phyloP scores from a whole-genome alignment of 1,284 basidiomycete species.

The Filobasidium uniguttulatum region DNA sequence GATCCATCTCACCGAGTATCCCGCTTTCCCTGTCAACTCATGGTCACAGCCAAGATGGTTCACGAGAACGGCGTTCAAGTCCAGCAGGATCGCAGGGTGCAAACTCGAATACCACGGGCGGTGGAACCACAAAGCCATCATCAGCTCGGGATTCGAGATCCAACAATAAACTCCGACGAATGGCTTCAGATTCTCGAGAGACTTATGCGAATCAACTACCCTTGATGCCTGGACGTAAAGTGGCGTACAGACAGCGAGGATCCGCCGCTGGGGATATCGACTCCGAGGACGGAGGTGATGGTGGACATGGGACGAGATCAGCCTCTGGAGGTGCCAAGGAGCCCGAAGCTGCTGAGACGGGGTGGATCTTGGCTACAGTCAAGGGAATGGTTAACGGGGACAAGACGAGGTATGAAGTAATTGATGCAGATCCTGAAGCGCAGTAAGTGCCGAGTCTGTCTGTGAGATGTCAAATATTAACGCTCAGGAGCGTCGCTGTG shows the following conservation, averaged over 20 bases:
- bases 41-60: too few relatives aligned
- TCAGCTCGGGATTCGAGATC: too few relatives aligned
- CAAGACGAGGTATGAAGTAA: conserved; percentile 30
- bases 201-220: conserved; percentile 37
- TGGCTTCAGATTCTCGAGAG: too few relatives aligned
- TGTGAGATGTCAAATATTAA: background rate
- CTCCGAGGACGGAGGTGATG: conserved; percentile 20
- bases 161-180: too few relatives aligned
- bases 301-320: too few relatives aligned
- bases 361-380: conserved; percentile 39
- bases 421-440: conserved; percentile 21
- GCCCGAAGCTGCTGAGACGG: conserved; percentile 17
- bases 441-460: conserved; percentile 13
- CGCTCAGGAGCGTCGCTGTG: background rate
- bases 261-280: conserved; percentile 11
- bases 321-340: too few relatives aligned
- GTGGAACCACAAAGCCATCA: too few relatives aligned
- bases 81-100: too few relatives aligned
- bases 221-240: conserved; percentile 33
- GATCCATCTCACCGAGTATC: too few relatives aligned
- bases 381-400: conserved; percentile 31
- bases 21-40: too few relatives aligned
- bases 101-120: too few relatives aligned
- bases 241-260: conserved; percentile 33
- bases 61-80: too few relatives aligned